Conservation (phyloP, 2,329 filamentous ascomycete species). For the Tympanopsis confertula region DNA sequence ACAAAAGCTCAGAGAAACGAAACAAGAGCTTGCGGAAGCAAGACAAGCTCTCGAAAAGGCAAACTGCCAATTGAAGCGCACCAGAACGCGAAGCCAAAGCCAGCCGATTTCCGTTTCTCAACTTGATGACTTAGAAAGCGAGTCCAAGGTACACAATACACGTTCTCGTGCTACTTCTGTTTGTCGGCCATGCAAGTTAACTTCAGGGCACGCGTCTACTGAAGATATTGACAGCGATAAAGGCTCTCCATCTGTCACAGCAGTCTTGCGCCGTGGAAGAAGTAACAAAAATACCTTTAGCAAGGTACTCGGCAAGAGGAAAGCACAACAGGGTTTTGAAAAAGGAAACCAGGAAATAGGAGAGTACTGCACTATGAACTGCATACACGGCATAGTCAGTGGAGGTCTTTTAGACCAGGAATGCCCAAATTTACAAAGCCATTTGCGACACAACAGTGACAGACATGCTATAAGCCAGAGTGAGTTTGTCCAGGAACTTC, state of each 20-base stretch:
- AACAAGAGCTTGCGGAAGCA: no score
- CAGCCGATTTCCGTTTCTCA: no score
- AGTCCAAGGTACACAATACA: slow-evolving; percentile 3
- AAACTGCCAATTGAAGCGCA: no score
- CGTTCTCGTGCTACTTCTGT: no score
- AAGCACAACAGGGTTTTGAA: neutral
- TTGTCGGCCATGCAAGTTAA: no score
- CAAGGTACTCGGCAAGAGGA: neutral
- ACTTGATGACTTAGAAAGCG: no score
- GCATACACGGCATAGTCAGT: slow-evolving; percentile 9
- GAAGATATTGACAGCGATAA: no score
- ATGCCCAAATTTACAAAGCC: slow-evolving; percentile 4
- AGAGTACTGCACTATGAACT: slow-evolving; percentile 11
- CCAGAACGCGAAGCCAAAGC: no score
- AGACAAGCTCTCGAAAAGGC: no score
- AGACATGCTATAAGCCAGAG: neutral
- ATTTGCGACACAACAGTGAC: neutral
- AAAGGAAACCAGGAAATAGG: slow-evolving; percentile 4
- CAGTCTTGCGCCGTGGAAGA: neutral
- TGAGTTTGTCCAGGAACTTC: neutral
- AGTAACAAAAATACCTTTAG: slow-evolving; percentile 1
- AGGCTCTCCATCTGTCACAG: neutral
- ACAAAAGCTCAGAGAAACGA: no score
- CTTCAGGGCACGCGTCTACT: no score
- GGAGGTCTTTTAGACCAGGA: slow-evolving; percentile 8